phyloP scores from a whole-genome alignment of 768 basidiomycete genomes.

The Daedalea quercina region DNA sequence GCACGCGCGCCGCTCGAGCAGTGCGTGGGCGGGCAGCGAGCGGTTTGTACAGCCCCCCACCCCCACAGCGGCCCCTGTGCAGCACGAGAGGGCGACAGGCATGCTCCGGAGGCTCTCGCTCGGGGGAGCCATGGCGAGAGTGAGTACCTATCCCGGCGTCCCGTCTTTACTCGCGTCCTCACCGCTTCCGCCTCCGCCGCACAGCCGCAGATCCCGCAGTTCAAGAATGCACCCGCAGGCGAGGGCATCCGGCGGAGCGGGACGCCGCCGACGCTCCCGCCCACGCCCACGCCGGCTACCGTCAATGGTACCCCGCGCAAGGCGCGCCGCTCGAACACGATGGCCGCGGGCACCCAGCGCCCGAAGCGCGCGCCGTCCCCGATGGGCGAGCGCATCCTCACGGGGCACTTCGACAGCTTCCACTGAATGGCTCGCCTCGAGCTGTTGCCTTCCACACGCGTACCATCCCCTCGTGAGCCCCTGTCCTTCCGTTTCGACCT shows the following conservation, averaged over 20 bases:
- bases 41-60: conserved; percentile 45
- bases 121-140: conserved; percentile 50
- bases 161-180: not conserved
- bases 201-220: conserved; percentile 11
- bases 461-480: too few relatives aligned
- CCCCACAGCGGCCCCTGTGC: conserved; percentile 36
- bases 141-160: conserved; percentile 25
- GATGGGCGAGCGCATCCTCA: conserved; percentile 88
- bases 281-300: conserved; percentile 6
- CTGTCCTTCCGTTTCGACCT: too few relatives aligned
- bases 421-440: conserved; percentile 37
- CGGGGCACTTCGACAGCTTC: conserved; percentile 89
- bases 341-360: conserved; percentile 41
- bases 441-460: not conserved
- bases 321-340: conserved; percentile 55
- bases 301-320: conserved; percentile 20
- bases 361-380: conserved; percentile 62
- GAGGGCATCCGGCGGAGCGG: conserved; percentile 6
- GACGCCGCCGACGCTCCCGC: conserved; percentile 14
- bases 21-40: conserved; percentile 37
- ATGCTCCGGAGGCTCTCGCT: conserved; percentile 73
- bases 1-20: conserved; percentile 50
- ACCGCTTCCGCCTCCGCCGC: not conserved
- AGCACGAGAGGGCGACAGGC: conserved; percentile 61
- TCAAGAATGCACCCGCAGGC: conserved; percentile 6